phyloP scores from a whole-genome alignment of 2,329 filamentous ascomycete species.

The Diaporthe sp. region DNA sequence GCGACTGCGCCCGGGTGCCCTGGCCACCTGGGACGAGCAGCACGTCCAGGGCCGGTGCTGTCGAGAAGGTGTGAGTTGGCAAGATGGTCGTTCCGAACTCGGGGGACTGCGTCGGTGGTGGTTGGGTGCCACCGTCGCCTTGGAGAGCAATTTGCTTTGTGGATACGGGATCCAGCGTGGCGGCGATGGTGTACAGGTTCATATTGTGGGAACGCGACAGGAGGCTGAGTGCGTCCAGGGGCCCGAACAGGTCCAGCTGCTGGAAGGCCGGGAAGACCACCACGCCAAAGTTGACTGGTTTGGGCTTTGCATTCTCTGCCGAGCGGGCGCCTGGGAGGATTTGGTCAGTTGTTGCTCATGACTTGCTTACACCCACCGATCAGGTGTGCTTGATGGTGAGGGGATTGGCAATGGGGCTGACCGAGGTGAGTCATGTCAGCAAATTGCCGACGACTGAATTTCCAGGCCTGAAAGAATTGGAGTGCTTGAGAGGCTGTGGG shows the following conservation, averaged over 20 bases:
- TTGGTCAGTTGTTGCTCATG: background rate
- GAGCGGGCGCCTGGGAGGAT: background rate
- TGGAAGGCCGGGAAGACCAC: constrained; percentile 47
- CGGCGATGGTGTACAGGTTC: constrained; percentile 45
- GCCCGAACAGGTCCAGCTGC: constrained; percentile 47
- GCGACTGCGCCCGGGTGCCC: constrained; percentile 55
- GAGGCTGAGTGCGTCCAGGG: constrained; percentile 46
- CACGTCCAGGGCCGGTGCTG: constrained; percentile 68
- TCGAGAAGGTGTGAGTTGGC: constrained; percentile 66
- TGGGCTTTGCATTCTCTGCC: background rate
- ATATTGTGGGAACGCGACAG: constrained; percentile 42
- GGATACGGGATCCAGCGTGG: constrained; percentile 44
- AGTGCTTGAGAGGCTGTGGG: background rate
- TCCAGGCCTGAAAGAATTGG: background rate
- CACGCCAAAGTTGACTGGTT: constrained; percentile 42
- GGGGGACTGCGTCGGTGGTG: background rate
- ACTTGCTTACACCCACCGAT: background rate
- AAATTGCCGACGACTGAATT: background rate
- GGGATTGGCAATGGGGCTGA: background rate
- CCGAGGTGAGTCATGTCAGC: background rate
- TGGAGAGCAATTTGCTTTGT: background rate
- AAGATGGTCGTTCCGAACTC: constrained; percentile 43
- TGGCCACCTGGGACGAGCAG: constrained; percentile 75
- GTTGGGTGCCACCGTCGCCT: background rate
- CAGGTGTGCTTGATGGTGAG: too few species aligned